Evolutionary conservation across 2,329 filamentous ascomycete genomes (phyloP).

Genomic region (Bipolaris oryzae): DNA sequence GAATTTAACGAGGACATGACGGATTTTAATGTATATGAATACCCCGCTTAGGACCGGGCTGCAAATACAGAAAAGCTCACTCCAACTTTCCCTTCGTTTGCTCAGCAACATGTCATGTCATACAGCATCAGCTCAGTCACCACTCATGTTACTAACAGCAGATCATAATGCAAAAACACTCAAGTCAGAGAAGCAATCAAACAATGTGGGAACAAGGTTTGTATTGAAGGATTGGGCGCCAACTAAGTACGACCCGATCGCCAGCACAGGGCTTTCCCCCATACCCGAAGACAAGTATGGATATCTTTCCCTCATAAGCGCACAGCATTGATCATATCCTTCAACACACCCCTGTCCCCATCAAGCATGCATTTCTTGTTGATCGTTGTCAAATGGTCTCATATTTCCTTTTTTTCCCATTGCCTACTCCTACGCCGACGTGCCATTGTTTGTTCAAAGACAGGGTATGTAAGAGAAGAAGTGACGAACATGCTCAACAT

Average conservation of each 20-base stretch:
- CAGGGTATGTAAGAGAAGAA: constrained; percentile 41
- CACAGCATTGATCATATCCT: constrained; percentile 56
- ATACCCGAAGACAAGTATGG: constrained; percentile 57
- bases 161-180: neutral
- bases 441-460: constrained; percentile 36
- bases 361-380: constrained; percentile 19
- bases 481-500: constrained; percentile 20
- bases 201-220: constrained; percentile 18
- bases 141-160: neutral
- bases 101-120: neutral
- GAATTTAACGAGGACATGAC: neutral
- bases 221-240: constrained; percentile 65
- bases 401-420: constrained; percentile 28
- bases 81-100: neutral
- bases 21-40: neutral
- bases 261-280: constrained; percentile 99
- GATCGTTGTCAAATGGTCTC: constrained; percentile 26
- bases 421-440: constrained; percentile 42
- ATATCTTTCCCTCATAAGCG: constrained; percentile 99
- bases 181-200: neutral
- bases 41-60: neutral
- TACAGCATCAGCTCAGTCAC: too few relatives aligned
- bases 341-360: constrained; percentile 13
- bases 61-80: neutral
- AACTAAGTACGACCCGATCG: constrained; percentile 82